These are phyloP conservation scores for Sordariomycetes sp. DNA, from an alignment of 2,329 filamentous ascomycete species.

Conservation along the genomic window DNA sequence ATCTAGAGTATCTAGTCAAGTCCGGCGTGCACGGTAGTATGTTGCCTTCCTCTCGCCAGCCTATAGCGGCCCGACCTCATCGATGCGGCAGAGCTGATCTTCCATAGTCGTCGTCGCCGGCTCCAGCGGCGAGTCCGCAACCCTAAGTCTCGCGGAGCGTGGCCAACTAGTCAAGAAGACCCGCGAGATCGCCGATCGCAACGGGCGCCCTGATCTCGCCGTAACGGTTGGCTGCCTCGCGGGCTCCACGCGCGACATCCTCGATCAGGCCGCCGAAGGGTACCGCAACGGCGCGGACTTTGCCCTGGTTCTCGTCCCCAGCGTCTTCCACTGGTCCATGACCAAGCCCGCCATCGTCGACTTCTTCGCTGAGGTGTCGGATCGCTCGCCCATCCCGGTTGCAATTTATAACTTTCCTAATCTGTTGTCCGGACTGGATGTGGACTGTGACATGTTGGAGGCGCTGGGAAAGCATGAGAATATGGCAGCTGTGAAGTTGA, in stretches of 20 bases:
- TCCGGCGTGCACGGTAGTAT: constrained; percentile 37
- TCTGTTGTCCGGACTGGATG: constrained; percentile 52
- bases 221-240: constrained; percentile 56
- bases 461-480: constrained; percentile 44
- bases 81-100: neutral
- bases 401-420: constrained; percentile 64
- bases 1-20: constrained; percentile 35
- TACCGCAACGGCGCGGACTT: constrained; percentile 52
- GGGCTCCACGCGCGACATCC: constrained; percentile 51
- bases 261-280: constrained; percentile 50
- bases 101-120: constrained; percentile 48
- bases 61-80: neutral
- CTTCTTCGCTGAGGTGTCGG: constrained; percentile 51
- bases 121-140: constrained; percentile 62
- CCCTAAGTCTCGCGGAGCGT: constrained; percentile 52
- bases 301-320: constrained; percentile 53
- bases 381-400: constrained; percentile 45
- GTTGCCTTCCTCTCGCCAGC: neutral
- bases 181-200: constrained; percentile 42
- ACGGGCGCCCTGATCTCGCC: constrained; percentile 41
- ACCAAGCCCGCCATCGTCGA: constrained; percentile 42
- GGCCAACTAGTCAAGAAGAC: constrained; percentile 46
- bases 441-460: constrained; percentile 52
- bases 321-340: constrained; percentile 56
- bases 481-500: constrained; percentile 59